Conservation (phyloP, 2,329 filamentous ascomycete species). For the Lithohypha guttulata region DNA sequence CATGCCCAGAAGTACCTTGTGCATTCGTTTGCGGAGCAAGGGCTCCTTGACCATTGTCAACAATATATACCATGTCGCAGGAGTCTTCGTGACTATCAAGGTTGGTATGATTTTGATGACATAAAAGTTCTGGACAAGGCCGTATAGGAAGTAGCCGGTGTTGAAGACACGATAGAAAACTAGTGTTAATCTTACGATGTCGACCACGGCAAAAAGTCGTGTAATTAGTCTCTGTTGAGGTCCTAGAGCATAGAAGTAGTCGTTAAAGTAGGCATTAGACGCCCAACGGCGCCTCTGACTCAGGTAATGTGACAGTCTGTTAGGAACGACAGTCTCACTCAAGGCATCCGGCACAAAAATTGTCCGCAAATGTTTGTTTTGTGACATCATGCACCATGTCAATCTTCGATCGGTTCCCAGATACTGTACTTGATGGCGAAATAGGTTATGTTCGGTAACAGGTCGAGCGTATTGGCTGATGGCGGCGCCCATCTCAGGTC, state of each 20-base stretch:
- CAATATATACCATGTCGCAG: conserved; percentile 10
- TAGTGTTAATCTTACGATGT: conserved; percentile 11
- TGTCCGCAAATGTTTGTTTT: conserved; percentile 8
- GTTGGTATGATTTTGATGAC: conserved; percentile 5
- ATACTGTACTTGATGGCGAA: conserved; percentile 13
- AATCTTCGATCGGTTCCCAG: conserved; percentile 11
- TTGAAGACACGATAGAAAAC: conserved; percentile 13
- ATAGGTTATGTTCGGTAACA: conserved; percentile 7
- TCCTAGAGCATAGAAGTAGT: conserved; percentile 13
- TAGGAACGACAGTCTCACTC: conserved; percentile 11
- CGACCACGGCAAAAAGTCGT: conserved; percentile 10
- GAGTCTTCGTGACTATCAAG: conserved; percentile 10
- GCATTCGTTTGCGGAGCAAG: conserved; percentile 6
- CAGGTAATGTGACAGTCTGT: conserved; percentile 11
- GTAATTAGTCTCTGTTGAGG: conserved; percentile 8
- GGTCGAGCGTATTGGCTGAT: conserved; percentile 11
- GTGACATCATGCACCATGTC: conserved; percentile 10
- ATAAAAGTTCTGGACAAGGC: conserved; percentile 6
- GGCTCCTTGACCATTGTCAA: conserved; percentile 6
- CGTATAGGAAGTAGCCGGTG: conserved; percentile 7
- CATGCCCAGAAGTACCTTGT: conserved; percentile 11
- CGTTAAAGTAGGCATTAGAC: conserved; percentile 14
- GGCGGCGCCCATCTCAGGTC: conserved; percentile 10
- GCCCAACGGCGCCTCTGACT: conserved; percentile 14
- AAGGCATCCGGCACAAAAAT: conserved; percentile 12